phyloP scores from a whole-genome alignment of 192 early-diverging fungal genomes.

The Globomyces pollinis-pini region DNA sequence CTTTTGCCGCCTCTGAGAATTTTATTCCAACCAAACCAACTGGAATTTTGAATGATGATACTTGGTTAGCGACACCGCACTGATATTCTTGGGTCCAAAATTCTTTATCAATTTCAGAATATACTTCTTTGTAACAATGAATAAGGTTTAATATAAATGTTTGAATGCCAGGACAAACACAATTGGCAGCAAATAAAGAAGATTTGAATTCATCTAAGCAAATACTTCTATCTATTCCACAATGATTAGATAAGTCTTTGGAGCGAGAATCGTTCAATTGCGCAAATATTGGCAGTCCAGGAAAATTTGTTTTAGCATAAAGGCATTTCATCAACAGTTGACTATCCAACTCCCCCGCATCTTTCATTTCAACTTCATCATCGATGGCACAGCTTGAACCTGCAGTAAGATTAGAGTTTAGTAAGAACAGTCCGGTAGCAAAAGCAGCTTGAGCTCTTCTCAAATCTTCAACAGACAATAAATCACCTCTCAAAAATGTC shows the following conservation, averaged over 20 bases:
- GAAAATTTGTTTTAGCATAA: conserved; percentile 35
- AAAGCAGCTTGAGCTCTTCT: conserved; percentile 24
- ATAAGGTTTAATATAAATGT: conserved; percentile 40
- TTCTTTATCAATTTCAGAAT: not conserved
- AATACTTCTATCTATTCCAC: conserved; percentile 41
- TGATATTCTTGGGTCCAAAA: conserved; percentile 35
- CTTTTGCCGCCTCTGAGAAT: conserved; percentile 28
- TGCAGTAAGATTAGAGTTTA: conserved; percentile 20
- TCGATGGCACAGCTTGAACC: not conserved
- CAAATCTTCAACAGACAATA: conserved; percentile 29
- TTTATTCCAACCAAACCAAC: conserved; percentile 30
- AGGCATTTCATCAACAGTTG: conserved; percentile 40
- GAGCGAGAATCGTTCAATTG: conserved; percentile 40
- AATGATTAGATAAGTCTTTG: conserved; percentile 32
- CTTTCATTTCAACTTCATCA: conserved; percentile 34
- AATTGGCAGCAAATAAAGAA: conserved; percentile 35
- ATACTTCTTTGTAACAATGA: conserved; percentile 27
- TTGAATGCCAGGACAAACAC: conserved; percentile 39
- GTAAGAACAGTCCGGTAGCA: conserved; percentile 39
- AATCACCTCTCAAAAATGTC: conserved; percentile 32
- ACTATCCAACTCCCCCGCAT: conserved; percentile 32
- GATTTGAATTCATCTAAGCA: conserved; percentile 45
- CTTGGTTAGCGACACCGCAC: conserved; percentile 38
- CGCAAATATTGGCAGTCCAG: conserved; percentile 38
- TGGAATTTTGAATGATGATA: conserved; percentile 34